Base-by-base conservation (phyloP, 1,139 yeast genomes). In the Blastobotrys capitulatus region DNA sequence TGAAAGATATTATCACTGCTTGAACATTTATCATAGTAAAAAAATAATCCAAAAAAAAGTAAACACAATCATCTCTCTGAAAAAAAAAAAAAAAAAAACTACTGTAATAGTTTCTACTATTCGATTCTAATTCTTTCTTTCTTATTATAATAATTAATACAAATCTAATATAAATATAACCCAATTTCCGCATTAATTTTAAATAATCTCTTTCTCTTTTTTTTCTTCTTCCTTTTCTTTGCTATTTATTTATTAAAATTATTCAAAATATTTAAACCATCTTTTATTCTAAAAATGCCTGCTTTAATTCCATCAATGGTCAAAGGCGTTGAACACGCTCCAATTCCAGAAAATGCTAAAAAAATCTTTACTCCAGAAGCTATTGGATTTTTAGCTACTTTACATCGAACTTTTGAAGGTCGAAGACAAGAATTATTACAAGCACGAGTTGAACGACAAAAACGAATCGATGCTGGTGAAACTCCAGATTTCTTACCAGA, bases 401-500 rank as follows among this genome's bases (percentile, higher is more conserved):
- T 85, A 53, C 92, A 85, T 68, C 79, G 90, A 60, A 73, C 82
- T 49, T 85, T 85, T 73, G 77, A 83, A 61, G 71, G 69, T 49
- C 77, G 76, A 42, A 78, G 94, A 67, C 72, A 76, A 62, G 74
- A 74, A 56, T 76, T 85, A 60, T 76, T 85, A 56, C 75, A 74
- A 44, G 77, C 78, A 63, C 78, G 92, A 61, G 75, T 75, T 54
- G 72, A 69, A 46, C 80, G 79, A 56, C 92, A 84, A 67, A 69
- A 67, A 52, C 73, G 73, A 58, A 76, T 87, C 64, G 90, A 84
- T 60, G 73, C 71, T 29, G 94, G 94, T 44, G 73, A 74, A 57
- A 72, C 83, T 58, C 92, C 92, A 41, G 82, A 81, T 62, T 85
- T 85, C 68, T 70, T 83, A 52, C 86, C 87, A 22, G 88, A 83